These are phyloP conservation scores for Neoarthrinium moseri DNA, from an alignment of 2,329 filamentous ascomycete genomes.

Conservation along the genomic window DNA sequence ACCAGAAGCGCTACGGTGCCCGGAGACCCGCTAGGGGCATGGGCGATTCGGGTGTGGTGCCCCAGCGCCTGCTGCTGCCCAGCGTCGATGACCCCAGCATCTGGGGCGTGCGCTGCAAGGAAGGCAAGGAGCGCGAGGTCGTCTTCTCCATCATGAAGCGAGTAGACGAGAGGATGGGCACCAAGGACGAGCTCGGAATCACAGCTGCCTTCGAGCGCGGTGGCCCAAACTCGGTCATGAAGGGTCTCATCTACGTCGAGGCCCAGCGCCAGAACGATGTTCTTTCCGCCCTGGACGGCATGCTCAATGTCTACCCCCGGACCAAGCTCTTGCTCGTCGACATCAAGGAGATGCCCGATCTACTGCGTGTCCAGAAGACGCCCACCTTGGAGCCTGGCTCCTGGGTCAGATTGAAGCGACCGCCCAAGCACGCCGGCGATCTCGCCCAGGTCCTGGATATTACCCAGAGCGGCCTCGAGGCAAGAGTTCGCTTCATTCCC, in stretches of 20 bases:
- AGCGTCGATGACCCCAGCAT: conserved; percentile 95
- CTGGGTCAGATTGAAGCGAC: conserved; percentile 84
- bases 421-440: conserved; percentile 81
- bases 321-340: conserved; percentile 85
- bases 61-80: conserved; percentile 82
- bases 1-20: conserved; percentile 86
- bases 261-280: conserved; percentile 86
- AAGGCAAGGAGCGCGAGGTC: conserved; percentile 92
- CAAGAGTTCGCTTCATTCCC: conserved; percentile 83
- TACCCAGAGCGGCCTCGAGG: conserved; percentile 87
- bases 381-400: conserved; percentile 81
- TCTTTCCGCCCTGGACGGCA: conserved; percentile 74
- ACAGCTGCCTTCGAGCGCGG: conserved; percentile 91
- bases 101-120: conserved; percentile 90
- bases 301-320: conserved; percentile 87
- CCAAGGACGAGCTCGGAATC: conserved; percentile 79
- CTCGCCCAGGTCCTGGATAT: conserved; percentile 90
- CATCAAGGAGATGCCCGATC: conserved; percentile 95
- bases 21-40: conserved; percentile 64
- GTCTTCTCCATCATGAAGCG: conserved; percentile 86
- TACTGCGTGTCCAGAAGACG: conserved; percentile 86
- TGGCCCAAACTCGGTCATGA: conserved; percentile 74
- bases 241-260: conserved; percentile 94
- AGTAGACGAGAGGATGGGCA: conserved; percentile 74
- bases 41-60: conserved; percentile 73